Conservation (phyloP, 2,329 filamentous ascomycete genomes). For the Corniculantispora saksenae region DNA sequence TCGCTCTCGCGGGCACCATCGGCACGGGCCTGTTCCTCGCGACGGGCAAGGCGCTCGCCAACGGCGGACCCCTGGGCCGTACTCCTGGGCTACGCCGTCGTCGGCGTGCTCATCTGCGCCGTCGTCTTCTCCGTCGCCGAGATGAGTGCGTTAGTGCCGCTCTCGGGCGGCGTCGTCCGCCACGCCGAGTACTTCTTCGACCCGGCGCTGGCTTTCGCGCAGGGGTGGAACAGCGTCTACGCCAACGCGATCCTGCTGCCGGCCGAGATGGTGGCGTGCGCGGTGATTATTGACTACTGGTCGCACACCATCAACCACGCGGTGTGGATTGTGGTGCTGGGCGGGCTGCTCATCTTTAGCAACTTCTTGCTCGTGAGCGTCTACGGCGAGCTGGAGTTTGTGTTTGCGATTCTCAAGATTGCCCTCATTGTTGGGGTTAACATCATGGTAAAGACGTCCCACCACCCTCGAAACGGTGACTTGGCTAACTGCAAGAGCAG, state of each 20-base stretch:
- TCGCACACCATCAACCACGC: constrained; percentile 56
- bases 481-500: background rate
- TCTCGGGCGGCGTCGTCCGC: constrained; percentile 63
- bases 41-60: constrained; percentile 54
- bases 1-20: constrained; percentile 62
- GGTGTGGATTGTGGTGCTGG: constrained; percentile 52
- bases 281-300: constrained; percentile 65
- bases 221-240: constrained; percentile 57
- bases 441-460: constrained; percentile 48
- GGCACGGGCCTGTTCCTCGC: constrained; percentile 63
- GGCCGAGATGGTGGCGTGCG: constrained; percentile 63
- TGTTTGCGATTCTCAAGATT: constrained; percentile 57
- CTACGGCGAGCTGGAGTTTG: constrained; percentile 60
- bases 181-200: constrained; percentile 63
- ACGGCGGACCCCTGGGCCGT: constrained; percentile 51
- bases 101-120: constrained; percentile 57
- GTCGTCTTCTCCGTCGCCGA: constrained; percentile 63
- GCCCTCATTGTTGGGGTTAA: constrained; percentile 68
- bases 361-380: constrained; percentile 59
- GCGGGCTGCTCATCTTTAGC: constrained; percentile 56
- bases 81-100: constrained; percentile 54
- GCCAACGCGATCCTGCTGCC: constrained; percentile 56
- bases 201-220: constrained; percentile 58
- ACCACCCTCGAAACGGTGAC: background rate
- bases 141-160: constrained; percentile 59